Evolutionary conservation across 306 rosid species (phyloP).

Genomic region (Sechiopsis laciniata): DNA sequence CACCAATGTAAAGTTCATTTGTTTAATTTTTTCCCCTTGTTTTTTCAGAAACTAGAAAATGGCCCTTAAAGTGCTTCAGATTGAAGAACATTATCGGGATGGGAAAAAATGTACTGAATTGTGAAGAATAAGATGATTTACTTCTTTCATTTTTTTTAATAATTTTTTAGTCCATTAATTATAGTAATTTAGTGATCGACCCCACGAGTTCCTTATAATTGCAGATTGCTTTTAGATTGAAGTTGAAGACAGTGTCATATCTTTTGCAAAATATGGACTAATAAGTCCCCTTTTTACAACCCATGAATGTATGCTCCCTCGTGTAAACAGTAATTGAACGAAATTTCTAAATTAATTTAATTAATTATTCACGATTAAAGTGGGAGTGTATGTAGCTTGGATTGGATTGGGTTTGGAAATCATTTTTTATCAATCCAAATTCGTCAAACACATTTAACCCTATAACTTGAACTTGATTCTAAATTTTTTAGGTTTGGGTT

Average conservation of each 20-base stretch:
- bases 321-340: no score
- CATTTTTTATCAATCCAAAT: no score
- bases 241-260: not conserved
- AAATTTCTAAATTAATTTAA: no score
- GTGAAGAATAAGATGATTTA: conserved; percentile 30
- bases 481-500: no score
- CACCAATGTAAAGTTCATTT: conserved; percentile 54
- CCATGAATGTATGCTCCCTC: no score
- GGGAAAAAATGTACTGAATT: conserved; percentile 17
- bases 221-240: not conserved
- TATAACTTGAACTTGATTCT: no score
- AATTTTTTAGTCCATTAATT: not conserved
- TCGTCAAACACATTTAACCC: no score
- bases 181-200: not conserved
- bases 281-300: no score
- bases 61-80: conserved; percentile 29
- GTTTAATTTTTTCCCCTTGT: conserved; percentile 44
- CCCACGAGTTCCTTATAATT: not conserved
- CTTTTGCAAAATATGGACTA: no score
- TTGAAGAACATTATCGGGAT: conserved; percentile 28
- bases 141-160: not conserved
- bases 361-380: no score
- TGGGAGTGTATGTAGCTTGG: no score
- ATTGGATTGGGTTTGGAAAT: no score
- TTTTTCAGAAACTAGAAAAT: conserved; percentile 30